These are phyloP conservation scores for Schizopora paradoxa DNA, from an alignment of 1,284 basidiomycete species.

Conservation along the genomic window DNA sequence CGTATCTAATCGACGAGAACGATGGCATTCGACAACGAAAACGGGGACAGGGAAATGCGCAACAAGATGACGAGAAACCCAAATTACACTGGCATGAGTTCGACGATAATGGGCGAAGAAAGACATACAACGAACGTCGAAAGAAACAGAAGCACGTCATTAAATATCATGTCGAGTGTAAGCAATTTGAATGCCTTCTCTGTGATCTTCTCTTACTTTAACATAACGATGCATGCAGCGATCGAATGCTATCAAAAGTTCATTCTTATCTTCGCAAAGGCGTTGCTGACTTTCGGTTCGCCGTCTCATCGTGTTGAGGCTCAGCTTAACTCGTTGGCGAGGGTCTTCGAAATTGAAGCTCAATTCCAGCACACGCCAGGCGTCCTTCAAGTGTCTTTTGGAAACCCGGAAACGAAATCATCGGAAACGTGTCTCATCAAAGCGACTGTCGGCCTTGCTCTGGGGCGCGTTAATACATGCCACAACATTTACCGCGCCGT, in stretches of 20 bases:
- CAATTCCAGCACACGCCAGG: conserved; percentile 79
- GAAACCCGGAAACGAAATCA: conserved; percentile 52
- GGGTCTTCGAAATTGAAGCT: conserved; percentile 52
- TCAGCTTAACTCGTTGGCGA: conserved; percentile 57
- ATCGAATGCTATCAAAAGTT: conserved; percentile 67
- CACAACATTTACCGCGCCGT: conserved; percentile 76
- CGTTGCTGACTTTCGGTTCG: conserved; percentile 76
- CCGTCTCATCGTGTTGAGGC: conserved; percentile 85
- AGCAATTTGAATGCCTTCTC: too few relatives aligned
- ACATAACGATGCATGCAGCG: conserved; percentile 35
- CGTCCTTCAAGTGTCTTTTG: conserved; percentile 74
- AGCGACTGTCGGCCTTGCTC: conserved; percentile 63
- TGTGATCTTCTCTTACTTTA: neutral
- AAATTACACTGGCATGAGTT: neutral
- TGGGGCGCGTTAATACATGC: conserved; percentile 67
- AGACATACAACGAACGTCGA: conserved; percentile 12
- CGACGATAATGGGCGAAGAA: neutral
- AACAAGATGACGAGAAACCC: neutral
- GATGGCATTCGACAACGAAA: conserved; percentile 1
- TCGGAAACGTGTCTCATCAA: conserved; percentile 77
- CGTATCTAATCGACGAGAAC: conserved; percentile 14
- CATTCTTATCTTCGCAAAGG: conserved; percentile 75
- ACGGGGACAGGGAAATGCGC: neutral
- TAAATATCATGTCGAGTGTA: conserved; percentile 12
- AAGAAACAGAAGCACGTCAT: conserved; percentile 14